Evolutionary conservation across 768 basidiomycete genomes (phyloP), one percentile per base, ranked within the genome.

Genomic region (Auriscalpium microsporum): DNA sequence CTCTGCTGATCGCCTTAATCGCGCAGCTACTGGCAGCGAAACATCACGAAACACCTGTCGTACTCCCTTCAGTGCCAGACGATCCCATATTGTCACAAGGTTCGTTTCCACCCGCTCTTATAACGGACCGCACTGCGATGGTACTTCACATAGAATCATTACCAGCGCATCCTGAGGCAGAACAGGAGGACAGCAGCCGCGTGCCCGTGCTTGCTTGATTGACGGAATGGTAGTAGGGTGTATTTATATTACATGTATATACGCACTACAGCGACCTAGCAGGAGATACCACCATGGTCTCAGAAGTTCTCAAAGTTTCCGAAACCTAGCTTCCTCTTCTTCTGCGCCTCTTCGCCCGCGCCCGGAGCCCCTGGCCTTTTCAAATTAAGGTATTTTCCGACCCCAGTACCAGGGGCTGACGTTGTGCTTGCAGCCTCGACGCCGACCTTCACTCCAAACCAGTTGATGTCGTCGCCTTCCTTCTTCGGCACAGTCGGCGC

Each of bases 251-350:
- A 56, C 38, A 40, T 17, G 44, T 35, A 21, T 47, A 17, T 50
- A 56, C 49, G 40, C 35, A 47, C 28, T 54, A 58, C 53, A 47
- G n/a, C 48, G 38, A 45, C 45, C 17, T 46, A 45, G 49, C 45
- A 14, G 33, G 21, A 14, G 40, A 19, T 51, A 47, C 17, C 48
- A 46, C 4, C 17, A 38, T 17, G 38, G 16, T 16, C 38, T 40
- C 72, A 94, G 90, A 90, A 94, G 36, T 79, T 82, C 23, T 85
- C 83, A 55, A 94, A 94, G 66, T 93, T 77, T n/a, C 94, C 94
- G 70, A 98, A 97, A 1, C 94, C 94, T 40, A 85, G 67, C 60
- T 81, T 85, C 63, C 87, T 81, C 71, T 87, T 88, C 77, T 94
- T 95, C 68, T 85, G 87, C 53, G 71, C 69, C 37, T 86, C 81